Conservation (phyloP, 2,329 filamentous ascomycete genomes). For the Zalaria sp. region DNA sequence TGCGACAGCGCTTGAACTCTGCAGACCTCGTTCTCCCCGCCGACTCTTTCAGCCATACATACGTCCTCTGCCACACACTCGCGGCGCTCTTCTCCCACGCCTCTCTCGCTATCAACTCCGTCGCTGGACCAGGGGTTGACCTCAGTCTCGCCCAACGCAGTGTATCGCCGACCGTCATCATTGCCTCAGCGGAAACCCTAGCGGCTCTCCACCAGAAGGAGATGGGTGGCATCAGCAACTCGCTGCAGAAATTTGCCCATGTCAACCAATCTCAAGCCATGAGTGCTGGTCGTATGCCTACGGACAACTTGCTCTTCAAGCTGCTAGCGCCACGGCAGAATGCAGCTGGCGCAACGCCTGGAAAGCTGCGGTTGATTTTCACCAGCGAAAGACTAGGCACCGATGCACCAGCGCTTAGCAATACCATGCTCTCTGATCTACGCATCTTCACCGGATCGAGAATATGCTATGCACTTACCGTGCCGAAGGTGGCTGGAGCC, state of each 20-base stretch:
- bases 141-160: constrained; percentile 59
- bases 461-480: constrained; percentile 73
- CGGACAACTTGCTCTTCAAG: constrained; percentile 46
- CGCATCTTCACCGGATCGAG: constrained; percentile 68
- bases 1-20: constrained; percentile 55
- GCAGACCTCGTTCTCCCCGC: constrained; percentile 76
- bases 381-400: constrained; percentile 59
- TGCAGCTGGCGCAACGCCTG: constrained; percentile 47
- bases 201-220: constrained; percentile 51
- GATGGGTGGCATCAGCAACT: constrained; percentile 39
- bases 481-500: constrained; percentile 72
- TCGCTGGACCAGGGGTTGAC: constrained; percentile 59
- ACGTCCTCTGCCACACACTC: constrained; percentile 66
- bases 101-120: constrained; percentile 77
- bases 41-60: constrained; percentile 65
- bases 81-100: constrained; percentile 73
- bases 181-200: constrained; percentile 62
- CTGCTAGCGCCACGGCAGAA: constrained; percentile 42
- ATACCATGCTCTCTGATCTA: constrained; percentile 61
- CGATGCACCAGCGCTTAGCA: constrained; percentile 48
- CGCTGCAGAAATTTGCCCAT: constrained; percentile 53
- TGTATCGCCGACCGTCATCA: constrained; percentile 68
- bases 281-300: constrained; percentile 60
- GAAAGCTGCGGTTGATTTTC: constrained; percentile 69
- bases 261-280: constrained; percentile 58